Percentiles rank a stretch among this genome's conserved stretches.
phyloP scores from a whole-genome alignment of 768 basidiomycete genomes.

The Neoboletus brunneissimus region DNA sequence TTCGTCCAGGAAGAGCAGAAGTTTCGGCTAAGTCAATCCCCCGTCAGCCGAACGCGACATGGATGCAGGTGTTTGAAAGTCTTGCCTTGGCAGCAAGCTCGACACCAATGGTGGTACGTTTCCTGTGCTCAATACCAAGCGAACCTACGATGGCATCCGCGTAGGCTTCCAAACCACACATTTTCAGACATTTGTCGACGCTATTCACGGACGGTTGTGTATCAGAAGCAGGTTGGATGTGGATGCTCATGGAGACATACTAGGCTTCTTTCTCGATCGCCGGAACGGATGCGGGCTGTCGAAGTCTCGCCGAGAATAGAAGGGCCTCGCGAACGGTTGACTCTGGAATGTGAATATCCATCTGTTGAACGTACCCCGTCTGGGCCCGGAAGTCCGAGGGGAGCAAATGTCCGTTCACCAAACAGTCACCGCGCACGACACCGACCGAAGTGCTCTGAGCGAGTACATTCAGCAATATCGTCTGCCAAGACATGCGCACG shows the following conservation, averaged over 20 bases:
- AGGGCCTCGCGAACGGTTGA: conserved; percentile 81
- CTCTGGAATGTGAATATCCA: conserved; percentile 74
- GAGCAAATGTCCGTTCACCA: conserved; percentile 53
- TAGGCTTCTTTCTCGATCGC: conserved; percentile 74
- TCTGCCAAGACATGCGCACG: conserved; percentile 32
- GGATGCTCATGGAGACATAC: conserved; percentile 39
- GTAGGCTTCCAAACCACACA: conserved; percentile 61
- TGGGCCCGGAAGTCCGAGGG: conserved; percentile 63
- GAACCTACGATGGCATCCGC: conserved; percentile 67
- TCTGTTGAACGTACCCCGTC: conserved; percentile 60
- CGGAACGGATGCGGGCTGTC: conserved; percentile 67
- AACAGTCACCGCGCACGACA: conserved; percentile 47
- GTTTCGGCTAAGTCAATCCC: conserved; percentile 31
- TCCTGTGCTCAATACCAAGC: conserved; percentile 46
- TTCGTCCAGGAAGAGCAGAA: conserved; percentile 58
- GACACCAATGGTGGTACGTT: conserved; percentile 58
- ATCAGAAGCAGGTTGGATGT: background rate
- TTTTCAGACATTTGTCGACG: conserved; percentile 56
- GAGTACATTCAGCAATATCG: conserved; percentile 56
- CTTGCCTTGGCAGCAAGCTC: conserved; percentile 55
- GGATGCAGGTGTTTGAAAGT: background rate
- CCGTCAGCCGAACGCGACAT: background rate
- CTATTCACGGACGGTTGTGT: conserved; percentile 20
- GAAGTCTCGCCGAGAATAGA: conserved; percentile 72
- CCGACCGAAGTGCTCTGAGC: conserved; percentile 50